These are phyloP conservation scores for Globisporangium lucens DNA, from an alignment of 352 stramenopile genomes.

Conservation along the genomic window DNA sequence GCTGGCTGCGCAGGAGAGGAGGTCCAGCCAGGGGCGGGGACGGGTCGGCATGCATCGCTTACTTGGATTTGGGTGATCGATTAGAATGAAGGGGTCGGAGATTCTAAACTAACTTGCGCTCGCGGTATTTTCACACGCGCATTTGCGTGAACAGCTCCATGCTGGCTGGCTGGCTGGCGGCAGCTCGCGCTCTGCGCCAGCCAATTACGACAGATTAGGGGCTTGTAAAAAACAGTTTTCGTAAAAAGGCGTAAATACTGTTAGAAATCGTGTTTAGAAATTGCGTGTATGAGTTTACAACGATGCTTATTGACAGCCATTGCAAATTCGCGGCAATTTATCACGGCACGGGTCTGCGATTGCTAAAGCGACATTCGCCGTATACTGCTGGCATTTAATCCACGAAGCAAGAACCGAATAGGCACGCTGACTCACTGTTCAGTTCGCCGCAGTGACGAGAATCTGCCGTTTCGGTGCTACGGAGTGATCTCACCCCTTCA, in stretches of 20 bases:
- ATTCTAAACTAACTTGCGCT: slow-evolving; percentile 17
- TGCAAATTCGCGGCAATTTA: too few species aligned
- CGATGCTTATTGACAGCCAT: neutral
- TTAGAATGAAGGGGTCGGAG: slow-evolving; percentile 37
- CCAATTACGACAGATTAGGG: slow-evolving; percentile 7
- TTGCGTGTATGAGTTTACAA: neutral
- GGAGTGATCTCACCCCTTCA: too few species aligned
- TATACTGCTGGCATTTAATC: too few species aligned
- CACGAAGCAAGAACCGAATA: too few species aligned
- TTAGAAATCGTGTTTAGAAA: neutral
- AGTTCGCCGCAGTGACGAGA: too few species aligned
- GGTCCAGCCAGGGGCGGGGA: neutral
- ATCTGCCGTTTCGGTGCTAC: too few species aligned
- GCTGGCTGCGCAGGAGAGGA: slow-evolving; percentile 1
- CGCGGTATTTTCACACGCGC: neutral
- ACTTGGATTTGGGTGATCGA: slow-evolving; percentile 41
- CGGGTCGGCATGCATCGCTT: slow-evolving; percentile 18
- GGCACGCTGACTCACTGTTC: too few species aligned
- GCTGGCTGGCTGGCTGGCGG: slow-evolving; percentile 6
- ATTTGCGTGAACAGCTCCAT: neutral
- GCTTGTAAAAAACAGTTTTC: slow-evolving; percentile 9
- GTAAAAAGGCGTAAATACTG: slow-evolving; percentile 2
- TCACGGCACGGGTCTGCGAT: too few species aligned
- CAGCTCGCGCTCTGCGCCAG: slow-evolving; percentile 7
- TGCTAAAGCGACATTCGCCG: too few species aligned